Evolutionary conservation across 768 basidiomycete species (phyloP).

Genomic region (Leucosporidium yakuticum): DNA sequence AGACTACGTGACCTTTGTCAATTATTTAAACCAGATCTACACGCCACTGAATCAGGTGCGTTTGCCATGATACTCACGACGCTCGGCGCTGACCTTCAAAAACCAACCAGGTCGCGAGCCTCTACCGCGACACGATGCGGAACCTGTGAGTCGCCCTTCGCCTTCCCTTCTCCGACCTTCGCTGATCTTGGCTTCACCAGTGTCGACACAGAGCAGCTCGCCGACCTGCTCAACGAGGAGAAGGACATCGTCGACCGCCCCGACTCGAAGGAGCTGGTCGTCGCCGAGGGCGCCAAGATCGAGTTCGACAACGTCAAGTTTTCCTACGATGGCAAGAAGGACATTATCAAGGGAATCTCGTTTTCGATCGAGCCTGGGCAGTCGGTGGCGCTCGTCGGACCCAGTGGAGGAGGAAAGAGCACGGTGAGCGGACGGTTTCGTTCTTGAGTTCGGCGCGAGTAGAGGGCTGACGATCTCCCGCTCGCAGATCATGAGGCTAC

Average conservation of each 20-base stretch:
- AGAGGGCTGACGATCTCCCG: too few relatives aligned
- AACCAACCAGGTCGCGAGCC: constrained; percentile 9
- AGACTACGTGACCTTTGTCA: constrained; percentile 55
- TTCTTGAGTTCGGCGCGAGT: not conserved
- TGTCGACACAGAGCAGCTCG: constrained; percentile 62
- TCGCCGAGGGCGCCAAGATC: constrained; percentile 65
- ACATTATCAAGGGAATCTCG: constrained; percentile 66
- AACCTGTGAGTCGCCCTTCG: constrained; percentile 10
- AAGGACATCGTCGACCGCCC: constrained; percentile 77
- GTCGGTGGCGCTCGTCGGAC: constrained; percentile 83
- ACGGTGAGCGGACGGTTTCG: constrained; percentile 44
- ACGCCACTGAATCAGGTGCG: not conserved
- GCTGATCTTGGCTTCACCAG: constrained; percentile 63
- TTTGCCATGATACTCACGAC: too few relatives aligned
- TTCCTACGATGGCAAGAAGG: constrained; percentile 55
- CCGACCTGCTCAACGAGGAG: constrained; percentile 72
- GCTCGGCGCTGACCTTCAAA: not conserved
- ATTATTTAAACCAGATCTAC: constrained; percentile 61
- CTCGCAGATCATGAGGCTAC: constrained; percentile 49
- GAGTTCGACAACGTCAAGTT: constrained; percentile 87
- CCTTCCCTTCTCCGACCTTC: constrained; percentile 56
- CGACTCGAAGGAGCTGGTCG: constrained; percentile 59
- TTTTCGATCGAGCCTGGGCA: constrained; percentile 83
- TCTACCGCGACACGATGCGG: constrained; percentile 16
- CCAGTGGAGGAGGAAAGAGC: constrained; percentile 74